phyloP scores from a whole-genome alignment of 768 basidiomycete species.

The Auricularia heimuer region DNA sequence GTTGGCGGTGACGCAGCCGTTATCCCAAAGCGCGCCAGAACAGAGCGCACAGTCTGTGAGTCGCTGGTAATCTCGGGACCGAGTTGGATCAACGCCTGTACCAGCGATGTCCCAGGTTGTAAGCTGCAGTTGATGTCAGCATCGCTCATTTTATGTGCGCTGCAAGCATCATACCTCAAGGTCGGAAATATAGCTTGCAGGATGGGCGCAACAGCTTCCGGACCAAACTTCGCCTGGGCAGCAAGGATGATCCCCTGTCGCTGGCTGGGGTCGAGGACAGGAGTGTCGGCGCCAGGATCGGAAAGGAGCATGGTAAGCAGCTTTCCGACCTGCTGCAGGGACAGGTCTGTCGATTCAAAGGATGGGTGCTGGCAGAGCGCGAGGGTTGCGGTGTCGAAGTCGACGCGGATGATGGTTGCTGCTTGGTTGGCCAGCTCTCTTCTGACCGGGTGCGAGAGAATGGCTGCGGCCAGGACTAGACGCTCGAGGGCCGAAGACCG shows the following conservation, averaged over 20 bases:
- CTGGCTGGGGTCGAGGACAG: slow-evolving; percentile 61
- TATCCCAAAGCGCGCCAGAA: slow-evolving; percentile 68
- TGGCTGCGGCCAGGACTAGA: slow-evolving; percentile 65
- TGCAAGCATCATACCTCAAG: slow-evolving; percentile 43
- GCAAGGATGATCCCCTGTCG: slow-evolving; percentile 67
- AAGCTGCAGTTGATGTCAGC: slow-evolving; percentile 35
- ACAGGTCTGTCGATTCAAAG: slow-evolving; percentile 74
- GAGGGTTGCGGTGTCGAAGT: slow-evolving; percentile 71
- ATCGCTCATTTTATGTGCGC: slow-evolving; percentile 9
- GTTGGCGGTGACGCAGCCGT: slow-evolving; percentile 61
- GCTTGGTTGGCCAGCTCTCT: slow-evolving; percentile 55
- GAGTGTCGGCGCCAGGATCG: slow-evolving; percentile 56
- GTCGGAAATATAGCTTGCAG: slow-evolving; percentile 65
- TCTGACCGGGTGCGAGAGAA: slow-evolving; percentile 45
- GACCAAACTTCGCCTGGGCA: slow-evolving; percentile 70
- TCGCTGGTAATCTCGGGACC: slow-evolving; percentile 75
- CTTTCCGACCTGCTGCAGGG: slow-evolving; percentile 64
- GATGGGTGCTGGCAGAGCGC: slow-evolving; percentile 71
- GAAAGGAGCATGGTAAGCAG: slow-evolving; percentile 73
- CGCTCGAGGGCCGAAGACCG: slow-evolving; percentile 73
- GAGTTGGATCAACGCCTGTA: slow-evolving; percentile 66
- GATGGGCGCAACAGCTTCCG: slow-evolving; percentile 63
- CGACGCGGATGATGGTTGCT: slow-evolving; percentile 53
- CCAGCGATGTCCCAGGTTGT: slow-evolving; percentile 53
- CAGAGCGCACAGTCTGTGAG: slow-evolving; percentile 54